Conservation (phyloP, 352 stramenopile species). For the Pythium apleroticum region DNA sequence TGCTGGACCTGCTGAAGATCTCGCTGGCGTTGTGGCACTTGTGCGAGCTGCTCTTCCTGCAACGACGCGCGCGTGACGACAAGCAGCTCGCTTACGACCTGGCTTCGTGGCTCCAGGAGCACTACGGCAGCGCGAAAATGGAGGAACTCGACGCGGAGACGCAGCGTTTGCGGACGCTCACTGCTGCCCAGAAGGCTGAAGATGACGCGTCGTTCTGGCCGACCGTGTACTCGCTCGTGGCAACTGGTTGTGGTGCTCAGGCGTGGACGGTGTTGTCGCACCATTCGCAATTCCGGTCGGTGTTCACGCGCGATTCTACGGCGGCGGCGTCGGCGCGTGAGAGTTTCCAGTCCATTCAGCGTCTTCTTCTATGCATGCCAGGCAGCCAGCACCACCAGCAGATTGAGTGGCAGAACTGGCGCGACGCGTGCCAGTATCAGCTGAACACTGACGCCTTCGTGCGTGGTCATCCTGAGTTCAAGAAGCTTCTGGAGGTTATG, state of each 20-base stretch:
- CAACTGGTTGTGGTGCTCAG: slow-evolving; percentile 45
- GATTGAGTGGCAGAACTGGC: slow-evolving; percentile 61
- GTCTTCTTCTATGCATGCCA: slow-evolving; percentile 70
- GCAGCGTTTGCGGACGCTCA: slow-evolving; percentile 34
- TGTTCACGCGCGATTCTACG: slow-evolving; percentile 41
- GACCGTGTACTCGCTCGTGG: slow-evolving; percentile 57
- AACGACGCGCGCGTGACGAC: slow-evolving; percentile 53
- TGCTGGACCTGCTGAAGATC: slow-evolving; percentile 59
- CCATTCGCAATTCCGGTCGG: slow-evolving; percentile 56
- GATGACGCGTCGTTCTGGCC: slow-evolving; percentile 59
- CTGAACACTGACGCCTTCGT: slow-evolving; percentile 54
- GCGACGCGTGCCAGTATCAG: slow-evolving; percentile 60
- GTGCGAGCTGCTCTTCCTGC: slow-evolving; percentile 74
- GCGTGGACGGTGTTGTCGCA: slow-evolving; percentile 61
- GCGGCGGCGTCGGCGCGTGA: slow-evolving; percentile 44
- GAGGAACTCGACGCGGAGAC: slow-evolving; percentile 55
- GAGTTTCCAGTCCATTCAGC: slow-evolving; percentile 60
- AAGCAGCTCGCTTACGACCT: slow-evolving; percentile 67
- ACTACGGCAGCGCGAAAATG: slow-evolving; percentile 58
- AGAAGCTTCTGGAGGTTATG: slow-evolving; percentile 59
- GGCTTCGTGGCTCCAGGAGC: slow-evolving; percentile 70
- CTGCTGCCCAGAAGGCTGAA: slow-evolving; percentile 32
- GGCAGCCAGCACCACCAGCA: slow-evolving; percentile 24
- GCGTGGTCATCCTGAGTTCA: slow-evolving; percentile 46
- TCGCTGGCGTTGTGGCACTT: slow-evolving; percentile 79